Base-by-base conservation (phyloP, 192 early-diverging fungal genomes). In the Rhizoclosmatium sp. region DNA sequence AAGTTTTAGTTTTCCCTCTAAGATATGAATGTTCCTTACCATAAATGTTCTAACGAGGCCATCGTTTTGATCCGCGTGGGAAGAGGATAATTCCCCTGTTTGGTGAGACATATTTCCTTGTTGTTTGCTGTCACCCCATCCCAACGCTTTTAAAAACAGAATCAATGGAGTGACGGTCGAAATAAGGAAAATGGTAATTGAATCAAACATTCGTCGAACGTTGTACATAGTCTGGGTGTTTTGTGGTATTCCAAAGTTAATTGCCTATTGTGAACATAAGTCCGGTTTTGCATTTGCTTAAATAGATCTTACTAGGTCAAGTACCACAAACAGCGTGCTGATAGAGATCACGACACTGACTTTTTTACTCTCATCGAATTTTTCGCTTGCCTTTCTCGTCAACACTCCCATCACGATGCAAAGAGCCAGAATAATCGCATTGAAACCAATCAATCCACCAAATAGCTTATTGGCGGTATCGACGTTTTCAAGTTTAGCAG, bases 291-390 rank as follows among this genome's bases (percentile, higher is more conserved):
- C 51, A 12, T 54, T 54, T 54, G 51, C 51, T 54, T 54, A 54
- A 54, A 54, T 54, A 7, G 9, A 16, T 12, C 51, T 54, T 54
- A 41, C 61, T 21, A 64, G 40, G 10, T 5, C 61, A 5, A 64
- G 21, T 10, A 64, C 10, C 5, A 64, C 61, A 5, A 21, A 7
- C 7, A 21, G 10, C 7, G 12, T 19, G 1, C 61, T 64, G 21
- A 58, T 40, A 21, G 7, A 59, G 41, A 71, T 58, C 2, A 58
- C 41, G 21, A 9, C 48, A n/a, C 70, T 19, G 45, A 71, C 45
- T 58, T 58, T 10, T 40, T 71, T 71, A 1, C 48, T 56, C 45
- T 71, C 70, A 45, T 71, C 70, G 56, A 71, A 71, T 40, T 58
- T 51, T 10, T n/a, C 41, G n/a, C 9, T n/a, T 19, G 56, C 70